Percentiles rank a stretch among this genome's conserved stretches.
These are phyloP conservation scores for Stagonosporopsis rhizophila DNA, from an alignment of 2,329 filamentous ascomycete species.

Conservation along the genomic window DNA sequence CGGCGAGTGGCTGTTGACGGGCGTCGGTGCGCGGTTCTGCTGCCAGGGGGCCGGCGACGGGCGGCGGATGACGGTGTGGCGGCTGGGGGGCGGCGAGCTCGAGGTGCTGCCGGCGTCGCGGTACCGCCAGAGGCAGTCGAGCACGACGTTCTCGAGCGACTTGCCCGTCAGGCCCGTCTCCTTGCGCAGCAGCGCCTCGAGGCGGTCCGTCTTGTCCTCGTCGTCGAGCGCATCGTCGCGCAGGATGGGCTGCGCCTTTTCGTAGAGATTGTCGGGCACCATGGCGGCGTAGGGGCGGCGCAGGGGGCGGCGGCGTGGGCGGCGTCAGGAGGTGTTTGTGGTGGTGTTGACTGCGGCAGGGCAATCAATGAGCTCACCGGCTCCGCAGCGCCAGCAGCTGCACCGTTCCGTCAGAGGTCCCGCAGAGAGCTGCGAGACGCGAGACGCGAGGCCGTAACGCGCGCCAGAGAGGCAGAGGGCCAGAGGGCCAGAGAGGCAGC, in stretches of 20 bases:
- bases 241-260: slow-evolving; percentile 87
- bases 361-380: slow-evolving; percentile 9
- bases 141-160: slow-evolving; percentile 84
- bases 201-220: slow-evolving; percentile 91
- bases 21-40: slow-evolving; percentile 74
- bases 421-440: slow-evolving; percentile 5
- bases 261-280: slow-evolving; percentile 92
- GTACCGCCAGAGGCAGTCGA: slow-evolving; percentile 90
- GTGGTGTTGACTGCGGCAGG: neutral
- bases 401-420: neutral
- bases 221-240: slow-evolving; percentile 84
- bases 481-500: neutral
- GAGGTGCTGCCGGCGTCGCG: slow-evolving; percentile 68
- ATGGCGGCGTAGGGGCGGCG: slow-evolving; percentile 59
- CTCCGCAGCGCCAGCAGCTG: neutral
- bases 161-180: slow-evolving; percentile 78
- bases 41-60: slow-evolving; percentile 95
- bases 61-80: slow-evolving; percentile 87
- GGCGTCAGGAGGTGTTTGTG: neutral
- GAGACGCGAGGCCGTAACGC: slow-evolving; percentile 9
- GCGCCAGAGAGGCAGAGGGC: slow-evolving; percentile 1
- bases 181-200: slow-evolving; percentile 83
- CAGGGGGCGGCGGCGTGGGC: neutral
- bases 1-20: slow-evolving; percentile 80
- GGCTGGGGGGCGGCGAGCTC: slow-evolving; percentile 81